Evolutionary conservation across 345 rosid species (phyloP).

Genomic region (Lagerstroemia speciosa): DNA sequence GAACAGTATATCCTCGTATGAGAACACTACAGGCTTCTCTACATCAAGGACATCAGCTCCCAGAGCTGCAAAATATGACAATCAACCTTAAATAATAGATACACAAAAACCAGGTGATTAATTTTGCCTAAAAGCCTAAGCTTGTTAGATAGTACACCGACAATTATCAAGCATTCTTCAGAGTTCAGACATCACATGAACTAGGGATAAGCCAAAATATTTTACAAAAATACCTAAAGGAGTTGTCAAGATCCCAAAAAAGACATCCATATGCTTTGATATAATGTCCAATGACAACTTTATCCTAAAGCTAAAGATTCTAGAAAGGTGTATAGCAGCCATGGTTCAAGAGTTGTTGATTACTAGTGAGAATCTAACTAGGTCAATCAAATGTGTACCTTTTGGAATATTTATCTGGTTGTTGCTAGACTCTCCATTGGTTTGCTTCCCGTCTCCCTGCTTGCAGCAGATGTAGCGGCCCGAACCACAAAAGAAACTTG

Average conservation of each 20-base stretch:
- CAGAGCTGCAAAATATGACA: constrained; percentile 35
- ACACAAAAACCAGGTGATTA: too few species aligned
- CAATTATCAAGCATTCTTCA: neutral
- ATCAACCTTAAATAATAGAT: constrained; percentile 6
- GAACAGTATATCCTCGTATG: constrained; percentile 54
- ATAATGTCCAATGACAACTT: neutral
- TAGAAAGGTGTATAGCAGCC: neutral
- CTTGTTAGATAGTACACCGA: neutral
- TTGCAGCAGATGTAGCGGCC: constrained; percentile 69
- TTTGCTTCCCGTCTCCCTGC: constrained; percentile 56
- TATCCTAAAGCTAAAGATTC: neutral
- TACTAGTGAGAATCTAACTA: neutral
- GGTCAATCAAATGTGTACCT: constrained; percentile 34
- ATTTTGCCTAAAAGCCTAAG: too few species aligned
- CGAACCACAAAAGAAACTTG: constrained; percentile 81
- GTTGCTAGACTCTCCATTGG: constrained; percentile 50
- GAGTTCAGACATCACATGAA: neutral
- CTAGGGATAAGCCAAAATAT: neutral
- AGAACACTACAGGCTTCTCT: constrained; percentile 82
- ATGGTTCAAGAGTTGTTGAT: neutral
- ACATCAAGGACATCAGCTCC: constrained; percentile 58
- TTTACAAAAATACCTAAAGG: neutral
- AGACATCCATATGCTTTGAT: neutral
- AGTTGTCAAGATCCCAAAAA: neutral
- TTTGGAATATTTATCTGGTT: constrained; percentile 55